phyloP scores from a whole-genome alignment of 2,329 filamentous ascomycete genomes.

The Trichothecium roseum region DNA sequence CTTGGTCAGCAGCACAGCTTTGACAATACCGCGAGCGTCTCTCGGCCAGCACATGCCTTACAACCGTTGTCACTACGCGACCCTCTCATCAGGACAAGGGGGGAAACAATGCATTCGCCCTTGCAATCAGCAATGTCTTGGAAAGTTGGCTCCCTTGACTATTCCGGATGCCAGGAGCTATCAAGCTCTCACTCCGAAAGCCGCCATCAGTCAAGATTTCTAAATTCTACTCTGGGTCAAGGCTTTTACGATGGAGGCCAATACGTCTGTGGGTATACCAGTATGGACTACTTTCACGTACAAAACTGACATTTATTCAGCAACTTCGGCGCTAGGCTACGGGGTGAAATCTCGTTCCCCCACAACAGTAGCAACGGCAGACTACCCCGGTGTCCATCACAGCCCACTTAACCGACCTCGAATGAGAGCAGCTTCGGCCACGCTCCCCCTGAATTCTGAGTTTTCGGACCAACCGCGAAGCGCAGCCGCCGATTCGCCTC shows the following conservation, averaged over 20 bases:
- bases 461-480: slow-evolving; percentile 32
- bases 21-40: slow-evolving; percentile 21
- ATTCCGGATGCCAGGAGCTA: slow-evolving; percentile 32
- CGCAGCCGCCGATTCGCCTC: neutral
- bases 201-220: slow-evolving; percentile 22
- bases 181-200: slow-evolving; percentile 28
- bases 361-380: too few relatives aligned
- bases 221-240: too few relatives aligned
- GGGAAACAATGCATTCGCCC: slow-evolving; percentile 48
- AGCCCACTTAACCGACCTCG: slow-evolving; percentile 33
- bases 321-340: too few relatives aligned
- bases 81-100: slow-evolving; percentile 43
- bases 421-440: slow-evolving; percentile 37
- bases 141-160: slow-evolving; percentile 51
- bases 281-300: too few relatives aligned
- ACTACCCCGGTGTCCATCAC: slow-evolving; percentile 32
- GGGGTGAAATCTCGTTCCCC: too few relatives aligned
- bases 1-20: slow-evolving; percentile 10
- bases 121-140: slow-evolving; percentile 51
- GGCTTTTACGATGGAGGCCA: too few relatives aligned
- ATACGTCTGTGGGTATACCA: too few relatives aligned
- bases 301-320: too few relatives aligned
- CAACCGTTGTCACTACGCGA: slow-evolving; percentile 51
- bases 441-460: slow-evolving; percentile 34
- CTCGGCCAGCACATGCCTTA: slow-evolving; percentile 30